Base-by-base conservation (phyloP, 805 yeast genomes). In the Komagataella pastoris region DNA sequence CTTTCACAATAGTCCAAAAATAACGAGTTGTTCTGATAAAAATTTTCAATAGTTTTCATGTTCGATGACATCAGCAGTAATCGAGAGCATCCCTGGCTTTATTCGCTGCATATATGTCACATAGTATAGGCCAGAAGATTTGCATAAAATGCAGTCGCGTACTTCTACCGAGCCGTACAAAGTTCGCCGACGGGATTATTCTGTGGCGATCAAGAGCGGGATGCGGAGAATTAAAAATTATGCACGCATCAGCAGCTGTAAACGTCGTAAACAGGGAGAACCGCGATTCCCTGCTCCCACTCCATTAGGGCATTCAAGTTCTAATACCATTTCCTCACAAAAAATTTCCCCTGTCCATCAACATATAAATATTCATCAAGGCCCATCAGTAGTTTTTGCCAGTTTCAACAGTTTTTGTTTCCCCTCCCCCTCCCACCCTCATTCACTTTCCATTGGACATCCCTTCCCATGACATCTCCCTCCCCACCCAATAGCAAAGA, bases 401-500 rank as follows among this genome's bases (percentile, higher is more conserved):
- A 17, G 23, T 44, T 19, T 10, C 14, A 44, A 14, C 47, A 8
- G 47, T 14, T 19, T 44, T 19, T 12, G 19, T 19, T 19, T 44
- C 12, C 17, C 47, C 47, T 17, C n/a, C 23, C 14, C n/a, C 47
- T n/a, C 17, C 12, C 47, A 44, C 47, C 19, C 17, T 17, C 47
- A 44, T n/a, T 17, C n/a, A 18, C 23, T 44, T 43, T 10, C 23
- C 14, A 44, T 44, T 17, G 23, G 23, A 19, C 19, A 18, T 17
- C 47, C 23, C 47, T 17, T 43, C n/a, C 45, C 47, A 18, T 18
- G 23, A 18, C 23, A 44, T 19, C 19, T 44, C 47, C 47, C 17
- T 10, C 23, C 47, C 10, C 23, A 18, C 46, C 44, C 30, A 50
- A 49, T 6, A 50, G 46, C 50, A 47, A 48, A 30, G 52, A 56